A percentile compares a stretch with the other conserved stretches of the same genome.
Evolutionary conservation across 2,329 filamentous ascomycete genomes (phyloP).

Genomic region (Stenocarpella maydis): DNA sequence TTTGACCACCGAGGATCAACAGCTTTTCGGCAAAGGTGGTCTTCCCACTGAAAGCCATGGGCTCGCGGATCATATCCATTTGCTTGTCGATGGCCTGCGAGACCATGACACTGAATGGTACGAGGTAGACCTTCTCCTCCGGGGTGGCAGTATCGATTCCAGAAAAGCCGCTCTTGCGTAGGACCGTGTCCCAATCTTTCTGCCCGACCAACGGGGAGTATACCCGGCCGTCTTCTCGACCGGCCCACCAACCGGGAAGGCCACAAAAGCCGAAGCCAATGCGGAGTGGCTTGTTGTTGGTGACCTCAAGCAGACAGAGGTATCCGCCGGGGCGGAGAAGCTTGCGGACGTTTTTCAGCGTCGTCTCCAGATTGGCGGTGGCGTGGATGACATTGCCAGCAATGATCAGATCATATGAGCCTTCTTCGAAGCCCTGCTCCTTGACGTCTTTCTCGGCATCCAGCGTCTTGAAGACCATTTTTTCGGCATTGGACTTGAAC

Average conservation of each 20-base stretch:
- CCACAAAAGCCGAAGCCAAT: conserved; percentile 39
- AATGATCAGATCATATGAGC: conserved; percentile 49
- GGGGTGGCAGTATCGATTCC: conserved; percentile 25
- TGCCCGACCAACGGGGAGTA: neutral
- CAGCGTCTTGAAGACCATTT: conserved; percentile 32
- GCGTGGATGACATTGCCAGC: conserved; percentile 50
- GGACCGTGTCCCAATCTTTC: neutral
- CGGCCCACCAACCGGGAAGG: conserved; percentile 28
- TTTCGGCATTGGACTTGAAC: conserved; percentile 31
- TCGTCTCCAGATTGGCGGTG: conserved; percentile 42
- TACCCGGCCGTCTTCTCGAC: conserved; percentile 18
- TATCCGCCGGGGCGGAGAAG: conserved; percentile 55
- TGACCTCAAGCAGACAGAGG: conserved; percentile 53
- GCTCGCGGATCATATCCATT: conserved; percentile 17
- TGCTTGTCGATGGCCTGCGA: conserved; percentile 28
- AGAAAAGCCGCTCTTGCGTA: conserved; percentile 9
- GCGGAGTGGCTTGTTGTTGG: conserved; percentile 31
- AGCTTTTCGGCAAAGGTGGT: conserved; percentile 35
- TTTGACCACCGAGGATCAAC: conserved; percentile 37
- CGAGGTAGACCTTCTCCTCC: neutral
- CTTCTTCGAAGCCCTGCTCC: conserved; percentile 43
- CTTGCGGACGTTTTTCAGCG: conserved; percentile 44
- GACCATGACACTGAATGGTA: conserved; percentile 14
- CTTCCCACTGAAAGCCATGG: neutral
- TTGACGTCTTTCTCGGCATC: conserved; percentile 42